Evolutionary conservation across 345 rosid genomes (phyloP).

Genomic region (Cardamine chenopodiifolia): DNA sequence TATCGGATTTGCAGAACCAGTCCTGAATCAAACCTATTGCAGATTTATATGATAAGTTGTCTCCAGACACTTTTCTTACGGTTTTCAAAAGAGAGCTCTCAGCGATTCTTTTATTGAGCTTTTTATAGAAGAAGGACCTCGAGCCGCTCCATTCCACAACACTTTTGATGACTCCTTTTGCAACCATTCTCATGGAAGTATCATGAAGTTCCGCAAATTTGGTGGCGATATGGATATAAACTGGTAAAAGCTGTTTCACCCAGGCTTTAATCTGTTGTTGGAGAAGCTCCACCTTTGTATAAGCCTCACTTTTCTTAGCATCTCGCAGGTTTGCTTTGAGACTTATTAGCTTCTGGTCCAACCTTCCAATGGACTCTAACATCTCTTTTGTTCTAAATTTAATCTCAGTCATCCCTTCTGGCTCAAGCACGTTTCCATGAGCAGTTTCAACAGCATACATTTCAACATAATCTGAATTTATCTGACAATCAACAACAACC

Average conservation of each 20-base stretch:
- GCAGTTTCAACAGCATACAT: conserved; percentile 98
- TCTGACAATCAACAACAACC: conserved; percentile 96
- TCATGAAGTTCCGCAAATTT: conserved; percentile 96
- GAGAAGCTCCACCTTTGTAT: conserved; percentile 52
- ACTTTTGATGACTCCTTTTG: conserved; percentile 85
- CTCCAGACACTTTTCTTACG: conserved; percentile 69
- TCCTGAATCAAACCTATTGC: conserved; percentile 67
- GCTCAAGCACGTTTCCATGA: conserved; percentile 96
- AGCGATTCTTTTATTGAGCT: conserved; percentile 69
- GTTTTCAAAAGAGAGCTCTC: conserved; percentile 70
- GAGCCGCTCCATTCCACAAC: conserved; percentile 85
- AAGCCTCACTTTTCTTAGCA: conserved; percentile 56
- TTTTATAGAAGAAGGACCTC: conserved; percentile 69
- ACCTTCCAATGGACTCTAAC: conserved; percentile 96
- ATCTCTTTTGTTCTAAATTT: conserved; percentile 91
- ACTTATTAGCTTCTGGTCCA: conserved; percentile 67
- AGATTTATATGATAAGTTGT: conserved; percentile 60
- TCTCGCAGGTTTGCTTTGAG: conserved; percentile 70
- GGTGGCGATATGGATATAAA: conserved; percentile 89
- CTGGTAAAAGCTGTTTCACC: conserved; percentile 85
- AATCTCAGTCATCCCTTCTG: conserved; percentile 96
- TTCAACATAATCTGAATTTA: conserved; percentile 90
- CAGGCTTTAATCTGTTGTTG: conserved; percentile 75
- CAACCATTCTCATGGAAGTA: conserved; percentile 94
- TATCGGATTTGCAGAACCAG: conserved; percentile 77